Percentiles rank a stretch among this genome's conserved stretches.
Conservation (phyloP, 306 rosid species). For the Astragalus membranaceus region DNA sequence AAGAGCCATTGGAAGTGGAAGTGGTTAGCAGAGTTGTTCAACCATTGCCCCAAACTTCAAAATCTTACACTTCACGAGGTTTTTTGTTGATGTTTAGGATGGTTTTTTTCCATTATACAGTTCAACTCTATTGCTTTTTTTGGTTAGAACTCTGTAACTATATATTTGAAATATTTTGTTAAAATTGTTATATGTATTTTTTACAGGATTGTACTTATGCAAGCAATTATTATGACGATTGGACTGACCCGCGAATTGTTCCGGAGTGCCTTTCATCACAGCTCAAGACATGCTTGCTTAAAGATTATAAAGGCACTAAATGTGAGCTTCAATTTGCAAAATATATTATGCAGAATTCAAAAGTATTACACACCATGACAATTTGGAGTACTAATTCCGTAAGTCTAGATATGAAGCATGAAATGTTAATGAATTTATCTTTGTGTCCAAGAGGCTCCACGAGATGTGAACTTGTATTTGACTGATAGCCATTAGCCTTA, state of each 20-base stretch:
- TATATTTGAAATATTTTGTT: background rate
- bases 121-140: background rate
- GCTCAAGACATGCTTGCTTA: background rate
- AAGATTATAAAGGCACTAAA: background rate
- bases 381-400: background rate
- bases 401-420: background rate
- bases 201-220: background rate
- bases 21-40: background rate
- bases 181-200: no score
- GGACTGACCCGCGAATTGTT: background rate
- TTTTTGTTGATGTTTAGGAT: background rate
- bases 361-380: background rate
- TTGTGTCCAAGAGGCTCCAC: background rate
- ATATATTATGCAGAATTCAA: background rate
- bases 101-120: background rate
- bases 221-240: background rate
- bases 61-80: background rate
- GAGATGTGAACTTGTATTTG: background rate
- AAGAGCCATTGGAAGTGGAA: background rate
- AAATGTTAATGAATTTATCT: background rate
- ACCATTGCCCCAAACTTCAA: background rate
- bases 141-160: no score
- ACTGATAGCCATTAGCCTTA: background rate
- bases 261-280: background rate
- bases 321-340: background rate